Evolutionary conservation across 345 rosid genomes (phyloP), one percentile per base, ranked within the genome.

Genomic region (Populus simonii): DNA sequence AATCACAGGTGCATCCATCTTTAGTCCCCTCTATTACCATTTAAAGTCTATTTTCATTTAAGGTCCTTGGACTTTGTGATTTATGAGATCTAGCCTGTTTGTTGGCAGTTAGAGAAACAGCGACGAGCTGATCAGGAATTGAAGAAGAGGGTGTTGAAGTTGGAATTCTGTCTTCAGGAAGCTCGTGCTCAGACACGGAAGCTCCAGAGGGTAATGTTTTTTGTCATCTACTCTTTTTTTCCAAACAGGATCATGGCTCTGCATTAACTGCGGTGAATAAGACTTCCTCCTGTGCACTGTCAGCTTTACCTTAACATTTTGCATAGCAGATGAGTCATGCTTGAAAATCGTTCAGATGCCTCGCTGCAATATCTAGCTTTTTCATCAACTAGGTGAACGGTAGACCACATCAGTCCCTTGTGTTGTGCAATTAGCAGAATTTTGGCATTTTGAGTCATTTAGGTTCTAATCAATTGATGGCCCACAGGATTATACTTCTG

Each of bases 111-210:
- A 72, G 98, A 95, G 84, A 95, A 92, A 85, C 98, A 93, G 76
- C 83, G 85, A 25, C 86, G 92, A 79, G 87, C 89, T 59, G 97
- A 91, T 85, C 98, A 93, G 79, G 98, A 95, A 76, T 88, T 92
- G 57, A 95, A 89, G 74, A 95, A 91, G 91, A 88, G 90, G 77
- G 97, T 92, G 68, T 78, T 93, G 89, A 95, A 90, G 87, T 76
- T 95, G 83, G 99, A 93, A 71, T 93, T 95, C 82, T 93, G 93
- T 87, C 94, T 93, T 74, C 98, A 92, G 31, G 97, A 95, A 83
- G 89, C 96, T 70, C 94, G 90, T 78, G 74, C 91, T 77, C 99
- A 91, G 86, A 90, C 91, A 23, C 86, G 92, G 78, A 95, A 89
- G 82, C 96, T 93, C 59, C 96, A 88, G 22, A 85, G 93, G 92